Evolutionary conservation across 495 filamentous ascomycete species (phyloP), one percentile per base, ranked within the genome.

Genomic region (Geopyxis carbonaria): DNA sequence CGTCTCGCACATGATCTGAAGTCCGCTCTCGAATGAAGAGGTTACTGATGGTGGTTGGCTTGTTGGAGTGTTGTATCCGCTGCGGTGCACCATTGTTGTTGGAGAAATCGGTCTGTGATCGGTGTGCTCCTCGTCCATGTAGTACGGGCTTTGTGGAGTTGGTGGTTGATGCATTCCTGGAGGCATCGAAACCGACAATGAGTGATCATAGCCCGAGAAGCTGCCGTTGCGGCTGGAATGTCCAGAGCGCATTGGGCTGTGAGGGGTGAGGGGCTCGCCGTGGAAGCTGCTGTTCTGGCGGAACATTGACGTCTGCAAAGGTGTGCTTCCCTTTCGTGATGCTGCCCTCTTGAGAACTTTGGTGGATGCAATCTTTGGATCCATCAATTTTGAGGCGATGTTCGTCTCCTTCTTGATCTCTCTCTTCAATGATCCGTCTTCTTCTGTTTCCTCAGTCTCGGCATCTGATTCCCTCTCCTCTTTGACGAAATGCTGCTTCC

Each of bases 401-500:
- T 10, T 10, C 9, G 5, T 6, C 10, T 39, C 36, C 36, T 7
- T 65, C 23, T 49, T 57, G 50, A 59, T 58, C 34, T 42, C 61
- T 59, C 18, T 70, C 59, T 13, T 67, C 68, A 13, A 68, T 59
- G 13, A 68, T 61, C 31, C 63, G 64, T 51, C 65, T 34, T 72
- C 70, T n/a, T 71, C 71, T 35, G 64, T 63, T 34, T 64, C 64
- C 44, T 70, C 70, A 24, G 66, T 66, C 42, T 67, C 58, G 10
- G 59, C 45, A 34, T 67, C 68, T 10, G 60, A 60, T n/a, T 60
- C 61, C 51, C 68, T 59, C 35, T 68, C 63, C 2, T 75, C 73
- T 35, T 70, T 65, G 22, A 47, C 42, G 22, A 73, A 72, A 53
- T 85, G 80, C 2, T 73, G 73, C 16, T 75, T 70, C 34, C 72